Evolutionary conservation across 129 eudicot species (phyloP), one percentile per base, ranked within the genome.

Genomic region (Helianthus tuberosus): DNA sequence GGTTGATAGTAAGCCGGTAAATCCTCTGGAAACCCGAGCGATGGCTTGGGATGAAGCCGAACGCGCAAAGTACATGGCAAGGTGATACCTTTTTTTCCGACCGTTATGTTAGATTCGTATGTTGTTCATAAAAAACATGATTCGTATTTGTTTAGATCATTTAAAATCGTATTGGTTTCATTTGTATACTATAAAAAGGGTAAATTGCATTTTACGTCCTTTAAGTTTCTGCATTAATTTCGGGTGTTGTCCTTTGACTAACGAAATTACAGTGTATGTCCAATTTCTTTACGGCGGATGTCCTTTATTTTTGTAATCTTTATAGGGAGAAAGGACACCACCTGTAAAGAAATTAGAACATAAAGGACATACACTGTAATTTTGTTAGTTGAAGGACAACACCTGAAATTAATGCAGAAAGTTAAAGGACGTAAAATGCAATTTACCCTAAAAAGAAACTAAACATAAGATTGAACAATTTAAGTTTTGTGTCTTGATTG

Each of bases 31-130:
- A 79, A 83, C 84, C 5, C 84, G 91, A 58, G 98, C 98, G 13
- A 75, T 84, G 84, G 98, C 98, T 74, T 90, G 96, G 96, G 98
- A 93, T 75, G 98, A 93, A 76, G 98, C 98, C 0, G 95, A 93
- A 64, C 92, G 92, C 5, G 96, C 98, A 49, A 93, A 86, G 48
- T 93, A 89, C 78, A 86, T 81, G 90, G 98, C 98, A 53, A 86
- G 98, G 98, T 93, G 73, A 84, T 62, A 23, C 13, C 58, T 15
- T 78, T 55, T 27, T 50, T 71, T 32, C 8, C 39, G 14, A 68
- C 50, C 57, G 13, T 52, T 54, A 29, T 53, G 47, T 17, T 23
- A n/a, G n/a, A 64, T 64, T 75, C 16, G 29, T 64, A 41, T 57
- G 41, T 3, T 12, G 39, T 43, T 6, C 3, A 2, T 2, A 6